Conservation (phyloP, 495 filamentous ascomycete species). For the Wilcoxina mikolae region DNA sequence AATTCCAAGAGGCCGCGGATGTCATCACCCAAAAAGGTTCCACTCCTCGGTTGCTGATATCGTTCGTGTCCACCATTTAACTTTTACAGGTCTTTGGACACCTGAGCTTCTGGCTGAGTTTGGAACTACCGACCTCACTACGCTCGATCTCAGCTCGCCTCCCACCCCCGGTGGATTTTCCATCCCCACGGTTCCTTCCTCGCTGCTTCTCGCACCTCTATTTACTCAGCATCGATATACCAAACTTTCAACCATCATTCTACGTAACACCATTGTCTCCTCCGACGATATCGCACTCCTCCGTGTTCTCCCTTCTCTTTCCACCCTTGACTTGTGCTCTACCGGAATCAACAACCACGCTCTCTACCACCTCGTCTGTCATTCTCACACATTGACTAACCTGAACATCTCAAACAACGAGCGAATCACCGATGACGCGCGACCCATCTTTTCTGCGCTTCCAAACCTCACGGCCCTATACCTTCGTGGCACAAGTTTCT, state of each 20-base stretch:
- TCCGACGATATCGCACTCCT: slow-evolving; percentile 24
- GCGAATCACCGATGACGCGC: slow-evolving; percentile 25
- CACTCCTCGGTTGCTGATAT: not conserved
- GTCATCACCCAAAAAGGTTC: slow-evolving; percentile 12
- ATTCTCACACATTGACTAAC: slow-evolving; percentile 17
- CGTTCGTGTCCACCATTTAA: not conserved
- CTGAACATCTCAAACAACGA: slow-evolving; percentile 26
- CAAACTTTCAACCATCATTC: slow-evolving; percentile 15
- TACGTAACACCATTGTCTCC: slow-evolving; percentile 17
- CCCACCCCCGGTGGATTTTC: slow-evolving; percentile 5
- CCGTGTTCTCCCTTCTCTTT: slow-evolving; percentile 20
- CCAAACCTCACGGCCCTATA: slow-evolving; percentile 19
- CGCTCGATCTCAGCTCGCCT: slow-evolving; percentile 21
- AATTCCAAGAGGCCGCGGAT: slow-evolving; percentile 19
- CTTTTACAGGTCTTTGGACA: slow-evolving; percentile 13
- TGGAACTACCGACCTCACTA: slow-evolving; percentile 15
- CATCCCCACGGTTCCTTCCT: slow-evolving; percentile 9
- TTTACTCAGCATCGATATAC: slow-evolving; percentile 19
- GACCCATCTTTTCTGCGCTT: slow-evolving; percentile 26
- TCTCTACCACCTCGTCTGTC: slow-evolving; percentile 25
- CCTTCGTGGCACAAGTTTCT: slow-evolving; percentile 29
- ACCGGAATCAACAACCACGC: slow-evolving; percentile 22
- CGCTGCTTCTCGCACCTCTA: slow-evolving; percentile 14
- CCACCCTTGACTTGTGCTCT: slow-evolving; percentile 17
- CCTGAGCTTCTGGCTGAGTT: slow-evolving; percentile 20